Base-by-base conservation (phyloP, 805 yeast species). In the Wickerhamiella occidentalis region DNA sequence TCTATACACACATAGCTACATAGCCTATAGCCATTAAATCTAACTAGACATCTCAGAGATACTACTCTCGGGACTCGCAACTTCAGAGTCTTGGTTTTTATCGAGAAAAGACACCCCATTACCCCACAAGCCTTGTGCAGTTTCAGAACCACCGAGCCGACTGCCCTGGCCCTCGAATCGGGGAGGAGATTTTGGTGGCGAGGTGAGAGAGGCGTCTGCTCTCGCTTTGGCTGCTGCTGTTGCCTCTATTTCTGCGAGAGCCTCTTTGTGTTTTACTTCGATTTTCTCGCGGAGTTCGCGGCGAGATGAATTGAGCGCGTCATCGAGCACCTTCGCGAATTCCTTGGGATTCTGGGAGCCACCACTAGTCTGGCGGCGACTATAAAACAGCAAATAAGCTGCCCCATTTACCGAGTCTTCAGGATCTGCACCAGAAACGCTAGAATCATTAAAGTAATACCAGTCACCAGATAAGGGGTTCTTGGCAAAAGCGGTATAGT, bases 391-490 rank as follows among this genome's bases (percentile, higher is more conserved):
- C 51, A 90, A 68, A 63, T 90, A 90, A 0, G 97, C 97, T 2
- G 94, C 85, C 1, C 85, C 80, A 6, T 80, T 73, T 9, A 85
- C 67, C 8, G 83, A 66, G 19, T 77, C 74, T 25, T 71, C 71
- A 0, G 94, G 83, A 45, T 75, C 72, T 0, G 79, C 72, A 17
- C 69, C 69, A 0, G 77, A 65, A 1, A 87, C 96, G 28, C 82
- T 66, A 1, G 94, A 79, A 62, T 90, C 98, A 61, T 90, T 88
- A 63, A 74, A 90, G 61, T 87, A 83, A 61, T 87, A 86, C 97
- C 97, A 92, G 51, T 77, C 71, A 18, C 68, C 68, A 59, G 85
- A 94, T 40, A 77, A 71, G 63, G 78, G 80, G 60, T 88, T 88
- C 62, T 81, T 82, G 0, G 77, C 95, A 59, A 79, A 82, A 0